Evolutionary conservation across 768 basidiomycete species (phyloP).

Genomic region (Tulasnella sp.): DNA sequence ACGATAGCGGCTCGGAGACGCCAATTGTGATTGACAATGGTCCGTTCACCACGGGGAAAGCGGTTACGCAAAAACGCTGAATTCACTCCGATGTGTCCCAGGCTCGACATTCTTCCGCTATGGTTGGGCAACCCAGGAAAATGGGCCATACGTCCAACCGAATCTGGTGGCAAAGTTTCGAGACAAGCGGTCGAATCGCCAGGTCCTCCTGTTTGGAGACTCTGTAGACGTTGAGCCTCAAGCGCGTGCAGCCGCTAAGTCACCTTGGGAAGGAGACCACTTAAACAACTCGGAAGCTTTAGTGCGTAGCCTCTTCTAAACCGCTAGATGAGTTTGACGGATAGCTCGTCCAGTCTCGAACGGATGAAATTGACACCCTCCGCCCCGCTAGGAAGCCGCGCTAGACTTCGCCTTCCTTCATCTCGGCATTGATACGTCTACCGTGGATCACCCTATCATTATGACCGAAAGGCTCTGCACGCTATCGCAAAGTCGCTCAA

Average conservation of each 20-base stretch:
- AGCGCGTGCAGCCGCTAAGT: constrained; percentile 69
- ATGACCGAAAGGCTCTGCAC: constrained; percentile 92
- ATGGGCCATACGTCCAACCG: constrained; percentile 54
- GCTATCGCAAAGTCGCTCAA: constrained; percentile 78
- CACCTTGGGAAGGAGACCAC: constrained; percentile 93
- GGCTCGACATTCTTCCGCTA: constrained; percentile 75
- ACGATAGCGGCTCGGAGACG: constrained; percentile 50
- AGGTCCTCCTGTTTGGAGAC: constrained; percentile 81
- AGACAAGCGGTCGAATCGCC: constrained; percentile 79
- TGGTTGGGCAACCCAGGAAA: constrained; percentile 63
- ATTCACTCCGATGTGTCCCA: constrained; percentile 24
- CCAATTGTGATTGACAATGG: constrained; percentile 87
- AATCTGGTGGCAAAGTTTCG: constrained; percentile 84
- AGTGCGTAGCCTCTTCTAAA: constrained; percentile 52
- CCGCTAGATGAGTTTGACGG: not conserved
- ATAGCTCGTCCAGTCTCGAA: not conserved
- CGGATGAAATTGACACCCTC: constrained; percentile 20
- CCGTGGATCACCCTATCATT: constrained; percentile 79
- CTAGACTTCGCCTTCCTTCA: constrained; percentile 88
- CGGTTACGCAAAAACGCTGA: constrained; percentile 1
- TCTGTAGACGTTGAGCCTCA: constrained; percentile 83
- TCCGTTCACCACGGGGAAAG: constrained; percentile 27
- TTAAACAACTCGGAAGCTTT: constrained; percentile 87
- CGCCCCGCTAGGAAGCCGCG: constrained; percentile 71
- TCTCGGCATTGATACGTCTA: constrained; percentile 72